Evolutionary conservation across 2,329 filamentous ascomycete species (phyloP).

Genomic region (Chrysoporthe austroafricana): DNA sequence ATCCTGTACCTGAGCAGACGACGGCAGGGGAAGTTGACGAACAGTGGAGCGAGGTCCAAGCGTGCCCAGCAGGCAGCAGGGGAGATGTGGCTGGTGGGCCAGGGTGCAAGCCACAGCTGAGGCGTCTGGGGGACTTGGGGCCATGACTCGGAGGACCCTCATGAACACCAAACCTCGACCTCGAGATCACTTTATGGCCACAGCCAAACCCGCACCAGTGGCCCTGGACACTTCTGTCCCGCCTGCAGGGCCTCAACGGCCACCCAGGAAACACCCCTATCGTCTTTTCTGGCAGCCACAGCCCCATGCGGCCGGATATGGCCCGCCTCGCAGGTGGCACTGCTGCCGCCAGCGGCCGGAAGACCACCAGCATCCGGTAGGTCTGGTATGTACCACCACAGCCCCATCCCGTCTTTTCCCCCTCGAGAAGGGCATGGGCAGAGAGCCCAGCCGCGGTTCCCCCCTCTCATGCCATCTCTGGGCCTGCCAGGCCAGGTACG

Average conservation of each 20-base stretch:
- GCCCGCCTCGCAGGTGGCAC: conserved; percentile 18
- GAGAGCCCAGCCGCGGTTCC: conserved; percentile 3
- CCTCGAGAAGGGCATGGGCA: not conserved
- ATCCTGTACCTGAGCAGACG: too few relatives aligned
- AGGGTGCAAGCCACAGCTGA: not conserved
- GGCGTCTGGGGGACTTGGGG: not conserved
- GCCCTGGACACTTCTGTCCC: conserved; percentile 14
- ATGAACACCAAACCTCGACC: conserved; percentile 21
- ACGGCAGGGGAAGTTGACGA: too few relatives aligned
- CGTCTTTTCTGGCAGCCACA: conserved; percentile 18
- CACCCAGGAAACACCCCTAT: conserved; percentile 6
- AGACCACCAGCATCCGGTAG: conserved; percentile 14
- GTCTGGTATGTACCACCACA: conserved; percentile 20
- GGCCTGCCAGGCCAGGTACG: not conserved
- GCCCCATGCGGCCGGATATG: conserved; percentile 15
- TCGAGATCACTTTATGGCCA: conserved; percentile 19
- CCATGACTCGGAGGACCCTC: conserved; percentile 11
- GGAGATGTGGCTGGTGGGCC: not conserved
- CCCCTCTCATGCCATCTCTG: conserved; percentile 8
- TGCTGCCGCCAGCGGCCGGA: conserved; percentile 16
- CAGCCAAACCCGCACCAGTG: conserved; percentile 23
- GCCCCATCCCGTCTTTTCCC: not conserved
- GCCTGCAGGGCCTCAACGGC: conserved; percentile 25
- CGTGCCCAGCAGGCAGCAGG: not conserved
- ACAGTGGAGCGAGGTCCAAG: too few relatives aligned